Evolutionary conservation across 192 early-diverging fungal genomes (phyloP), one percentile per base, ranked within the genome.

Genomic region (Rhizophagus prolifer): DNA sequence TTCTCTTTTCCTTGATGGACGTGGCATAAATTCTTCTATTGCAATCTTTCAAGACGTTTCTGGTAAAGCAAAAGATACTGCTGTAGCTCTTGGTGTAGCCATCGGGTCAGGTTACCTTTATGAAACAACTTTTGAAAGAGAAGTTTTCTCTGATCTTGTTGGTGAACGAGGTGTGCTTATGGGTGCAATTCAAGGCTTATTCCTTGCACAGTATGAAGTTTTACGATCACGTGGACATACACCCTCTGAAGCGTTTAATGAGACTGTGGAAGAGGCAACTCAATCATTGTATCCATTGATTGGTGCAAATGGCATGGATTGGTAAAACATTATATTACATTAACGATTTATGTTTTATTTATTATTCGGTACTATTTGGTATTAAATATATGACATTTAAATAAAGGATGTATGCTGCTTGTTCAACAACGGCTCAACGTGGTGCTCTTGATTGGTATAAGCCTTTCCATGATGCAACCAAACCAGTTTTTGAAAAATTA

Each of bases 231-330:
- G 92, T 78, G 97, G 96, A 75, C 96, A 98, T 91, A 89, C 92
- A 38, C 97, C 97, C 66, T 98, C 97, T 25, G 97, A 98, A 84
- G 97, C 97, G 8, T 98, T 96, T 91, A 98, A 98, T 89, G 97
- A 98, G 87, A 98, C 97, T 73, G 97, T 98, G 75, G 97, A 98
- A 88, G 97, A 98, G 84, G 97, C 95, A 59, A 98, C 97, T 12
- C 96, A 98, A 85, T 98, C 97, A 59, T 88, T 98, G 72, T 96
- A 95, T 85, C 97, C 97, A 25, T 88, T 98, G 80, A 93, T 98
- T 79, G 94, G 94, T 79, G 93, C 93, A 83, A 93, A 95, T 79
- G 97, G 97, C 75, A 97, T 97, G 95, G 93, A 95, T 86, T 80
- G 81, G 80, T 70, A 64, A 41, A 47, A 44, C 10, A 12, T 44